Base-by-base conservation (phyloP, 208 protist genomes). In the Leishmania lainsoni region DNA sequence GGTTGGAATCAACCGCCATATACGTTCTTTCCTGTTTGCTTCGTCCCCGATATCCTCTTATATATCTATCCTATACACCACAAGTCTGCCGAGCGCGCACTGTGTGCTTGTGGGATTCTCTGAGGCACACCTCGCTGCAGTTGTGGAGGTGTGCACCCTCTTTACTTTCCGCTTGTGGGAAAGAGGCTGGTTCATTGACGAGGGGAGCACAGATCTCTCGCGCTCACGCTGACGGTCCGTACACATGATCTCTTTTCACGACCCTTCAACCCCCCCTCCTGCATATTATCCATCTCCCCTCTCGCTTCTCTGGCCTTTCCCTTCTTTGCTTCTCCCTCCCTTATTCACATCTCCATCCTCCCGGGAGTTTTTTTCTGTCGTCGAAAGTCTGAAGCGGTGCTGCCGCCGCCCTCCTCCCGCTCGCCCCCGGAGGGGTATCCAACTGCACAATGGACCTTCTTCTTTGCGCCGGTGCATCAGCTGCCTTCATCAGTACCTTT, bases 401-500 rank as follows among this genome's bases (percentile, higher is more conserved):
- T 20, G 6, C 48, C 26, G 71, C 39, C 4, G 1, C 61, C 61
- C 22, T 22, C 0, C 22, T 16, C 29, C 2, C 20, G 0, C 49
- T 12, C 5, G 5, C 9, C 9, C n/a, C 22, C 22, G 45, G 68
- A 22, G 42, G n/a, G 45, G 35, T 5, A 26, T 12, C 20, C 0
- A 1, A 22, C 29, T 61, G n/a, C 56, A 54, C n/a, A 14, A 91
- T 89, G 86, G 93, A 96, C 76, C 80, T 90, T 69, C 35, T 84
- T 51, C 22, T 54, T 12, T 86, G 79, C 54, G 59, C 80, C 22
- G 69, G 81, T 14, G 72, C 91, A 22, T 90, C 83, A 10, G 52
- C 76, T 17, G 78, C 81, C 17, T 94, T 96, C 71, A 78, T 96
- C 65, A 84, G 81, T 2, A 79, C 90, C 29, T 93, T 96, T 68